Conservation (phyloP, 2,329 filamentous ascomycete species). For the Biscogniauxia mediterranea region DNA sequence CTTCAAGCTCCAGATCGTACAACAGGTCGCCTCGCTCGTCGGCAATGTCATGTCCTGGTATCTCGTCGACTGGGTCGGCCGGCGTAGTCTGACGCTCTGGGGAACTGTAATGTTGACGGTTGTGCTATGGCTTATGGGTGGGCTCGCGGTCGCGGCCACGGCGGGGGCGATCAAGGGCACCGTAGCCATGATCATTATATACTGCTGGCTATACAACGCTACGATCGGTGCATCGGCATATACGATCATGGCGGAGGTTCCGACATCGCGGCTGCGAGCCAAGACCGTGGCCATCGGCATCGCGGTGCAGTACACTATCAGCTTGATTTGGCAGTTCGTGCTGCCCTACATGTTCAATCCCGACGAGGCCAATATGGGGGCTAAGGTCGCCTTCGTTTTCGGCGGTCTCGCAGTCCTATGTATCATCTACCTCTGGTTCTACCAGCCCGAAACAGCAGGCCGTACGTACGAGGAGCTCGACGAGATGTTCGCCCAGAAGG, state of each 20-base stretch:
- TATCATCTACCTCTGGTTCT: constrained; percentile 40
- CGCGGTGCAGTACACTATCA: not conserved
- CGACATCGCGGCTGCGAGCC: constrained; percentile 35
- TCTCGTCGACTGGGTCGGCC: not conserved
- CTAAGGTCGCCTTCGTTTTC: constrained; percentile 42
- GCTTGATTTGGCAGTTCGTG: constrained; percentile 35
- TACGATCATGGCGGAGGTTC: constrained; percentile 35
- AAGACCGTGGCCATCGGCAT: constrained; percentile 37
- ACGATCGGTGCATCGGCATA: constrained; percentile 29
- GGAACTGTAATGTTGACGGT: not conserved
- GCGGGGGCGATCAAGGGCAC: not conserved
- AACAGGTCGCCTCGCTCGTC: not conserved
- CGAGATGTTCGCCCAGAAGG: constrained; percentile 32
- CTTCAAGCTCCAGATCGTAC: not conserved
- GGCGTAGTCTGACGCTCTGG: not conserved
- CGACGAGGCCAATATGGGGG: constrained; percentile 37
- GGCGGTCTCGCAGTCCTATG: constrained; percentile 36
- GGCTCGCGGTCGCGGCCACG: not conserved
- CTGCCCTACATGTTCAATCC: constrained; percentile 51
- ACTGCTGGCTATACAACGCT: not conserved
- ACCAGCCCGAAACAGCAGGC: constrained; percentile 54
- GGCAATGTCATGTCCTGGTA: not conserved
- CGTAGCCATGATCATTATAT: not conserved
- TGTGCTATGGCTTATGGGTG: not conserved
- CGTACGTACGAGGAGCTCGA: constrained; percentile 48